Conservation (phyloP, 495 filamentous ascomycete genomes). For the Neurospora sublineolata region DNA sequence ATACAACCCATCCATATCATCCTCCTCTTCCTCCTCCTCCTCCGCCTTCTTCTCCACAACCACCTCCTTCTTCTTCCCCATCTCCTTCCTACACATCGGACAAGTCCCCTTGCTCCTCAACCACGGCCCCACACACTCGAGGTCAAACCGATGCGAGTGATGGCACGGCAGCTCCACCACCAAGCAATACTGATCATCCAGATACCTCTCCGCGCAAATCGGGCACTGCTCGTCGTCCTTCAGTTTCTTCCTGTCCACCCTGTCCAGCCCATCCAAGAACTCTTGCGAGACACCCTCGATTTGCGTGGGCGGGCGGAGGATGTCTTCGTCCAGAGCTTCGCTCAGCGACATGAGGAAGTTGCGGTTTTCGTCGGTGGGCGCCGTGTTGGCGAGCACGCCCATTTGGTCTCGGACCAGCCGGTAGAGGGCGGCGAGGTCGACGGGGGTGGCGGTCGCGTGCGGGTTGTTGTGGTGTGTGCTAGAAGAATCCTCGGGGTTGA, state of each 20-base stretch:
- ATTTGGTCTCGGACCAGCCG: constrained; percentile 41
- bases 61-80: constrained; percentile 61
- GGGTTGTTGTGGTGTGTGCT: constrained; percentile 35
- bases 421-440: constrained; percentile 55
- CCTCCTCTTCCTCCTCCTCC: constrained; percentile 48
- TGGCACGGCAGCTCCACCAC: constrained; percentile 85
- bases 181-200: constrained; percentile 70
- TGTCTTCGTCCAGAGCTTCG: constrained; percentile 46
- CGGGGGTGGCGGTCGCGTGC: constrained; percentile 59
- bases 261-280: constrained; percentile 71
- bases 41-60: constrained; percentile 31
- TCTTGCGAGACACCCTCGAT: constrained; percentile 68
- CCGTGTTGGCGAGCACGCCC: constrained; percentile 25
- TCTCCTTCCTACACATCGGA: constrained; percentile 70
- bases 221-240: constrained; percentile 62
- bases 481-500: constrained; percentile 33
- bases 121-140: constrained; percentile 94
- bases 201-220: constrained; percentile 73
- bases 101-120: constrained; percentile 78
- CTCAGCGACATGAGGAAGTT: constrained; percentile 51
- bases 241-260: constrained; percentile 59
- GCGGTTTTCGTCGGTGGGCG: constrained; percentile 52
- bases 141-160: constrained; percentile 69
- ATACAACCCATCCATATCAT: constrained; percentile 67
- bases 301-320: constrained; percentile 52